Conservation (phyloP, 2,329 filamentous ascomycete species). For the Xylaria sp. region DNA sequence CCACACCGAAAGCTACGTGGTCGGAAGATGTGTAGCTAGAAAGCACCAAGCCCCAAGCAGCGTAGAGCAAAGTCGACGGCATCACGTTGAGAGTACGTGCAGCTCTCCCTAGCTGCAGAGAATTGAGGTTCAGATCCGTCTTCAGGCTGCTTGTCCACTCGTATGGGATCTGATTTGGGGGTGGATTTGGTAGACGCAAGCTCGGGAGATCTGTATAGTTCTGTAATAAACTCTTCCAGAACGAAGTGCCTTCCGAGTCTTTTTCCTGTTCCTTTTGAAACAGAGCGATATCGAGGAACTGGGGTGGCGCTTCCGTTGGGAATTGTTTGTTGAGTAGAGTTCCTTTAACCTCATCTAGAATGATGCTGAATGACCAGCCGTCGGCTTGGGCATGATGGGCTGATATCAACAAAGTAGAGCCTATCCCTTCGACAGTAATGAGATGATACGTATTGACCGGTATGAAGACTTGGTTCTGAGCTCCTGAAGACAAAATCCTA, state of each 20-base stretch:
- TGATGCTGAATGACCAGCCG: conserved; percentile 16
- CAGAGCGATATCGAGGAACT: background rate
- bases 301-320: background rate
- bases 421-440: background rate
- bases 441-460: conserved; percentile 3
- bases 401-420: conserved; percentile 7
- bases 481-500: background rate
- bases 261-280: background rate
- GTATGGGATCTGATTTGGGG: no score
- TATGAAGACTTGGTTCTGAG: background rate
- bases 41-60: conserved; percentile 16
- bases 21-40: conserved; percentile 18
- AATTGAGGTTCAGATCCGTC: background rate
- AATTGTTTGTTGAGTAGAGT: no score
- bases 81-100: background rate
- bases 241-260: no score
- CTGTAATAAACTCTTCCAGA: no score
- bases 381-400: conserved; percentile 13
- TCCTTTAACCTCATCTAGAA: conserved; percentile 12
- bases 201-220: no score
- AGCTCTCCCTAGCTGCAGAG: no score
- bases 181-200: no score
- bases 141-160: conserved; percentile 1
- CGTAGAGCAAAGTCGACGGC: conserved; percentile 9
- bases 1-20: conserved; percentile 17